Evolutionary conservation across 257 asterid species (phyloP), one percentile per base, ranked within the genome.

Genomic region (Nicotiana obtusifolia): DNA sequence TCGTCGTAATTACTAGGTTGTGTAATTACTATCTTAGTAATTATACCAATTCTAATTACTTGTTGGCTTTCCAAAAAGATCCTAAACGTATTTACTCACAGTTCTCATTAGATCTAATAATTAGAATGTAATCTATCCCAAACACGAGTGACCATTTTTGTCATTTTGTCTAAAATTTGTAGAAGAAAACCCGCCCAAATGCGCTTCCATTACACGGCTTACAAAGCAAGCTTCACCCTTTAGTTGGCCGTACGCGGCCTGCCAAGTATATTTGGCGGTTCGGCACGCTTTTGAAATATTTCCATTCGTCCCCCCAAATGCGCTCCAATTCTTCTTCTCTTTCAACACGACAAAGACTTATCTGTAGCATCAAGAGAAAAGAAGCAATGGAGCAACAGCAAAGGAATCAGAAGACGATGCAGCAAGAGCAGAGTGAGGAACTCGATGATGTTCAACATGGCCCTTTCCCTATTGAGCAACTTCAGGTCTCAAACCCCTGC

Each of bases 391-490:
- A 94, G 82, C 98, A 92, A 83, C 97, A 89, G 82, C 83, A 64
- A 76, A 91, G 91, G 73, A 91, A 82, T 89, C 90, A 86, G 84
- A 82, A 86, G 77, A 11, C 7, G 75, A 77, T 88, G 77, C 92
- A 86, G 79, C 92, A 86, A 88, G 87, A 83, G 64, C 93, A 88
- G 65, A 86, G 81, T 41, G 95, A 90, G 47, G 99, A 93, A 78
- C 5, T 52, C 1, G 98, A 93, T 24, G 98, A 93, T 17, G 65
- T 91, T 80, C 97, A 91, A 81, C 93, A 91, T 7, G 97, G 97
- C 64, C 98, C 98, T 83, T 89, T 85, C 60, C 98, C 97, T 10
- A 80, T 94, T 73, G 97, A 94, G 82, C 94, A 91, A 83, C 97
- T 93, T 77, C 98, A 93, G 97, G 97, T 94, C 60, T 75, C 37